Percentiles rank a stretch among this genome's conserved stretches.
Conservation (phyloP, 2,329 filamentous ascomycete species). For the Capronia epimyces region DNA sequence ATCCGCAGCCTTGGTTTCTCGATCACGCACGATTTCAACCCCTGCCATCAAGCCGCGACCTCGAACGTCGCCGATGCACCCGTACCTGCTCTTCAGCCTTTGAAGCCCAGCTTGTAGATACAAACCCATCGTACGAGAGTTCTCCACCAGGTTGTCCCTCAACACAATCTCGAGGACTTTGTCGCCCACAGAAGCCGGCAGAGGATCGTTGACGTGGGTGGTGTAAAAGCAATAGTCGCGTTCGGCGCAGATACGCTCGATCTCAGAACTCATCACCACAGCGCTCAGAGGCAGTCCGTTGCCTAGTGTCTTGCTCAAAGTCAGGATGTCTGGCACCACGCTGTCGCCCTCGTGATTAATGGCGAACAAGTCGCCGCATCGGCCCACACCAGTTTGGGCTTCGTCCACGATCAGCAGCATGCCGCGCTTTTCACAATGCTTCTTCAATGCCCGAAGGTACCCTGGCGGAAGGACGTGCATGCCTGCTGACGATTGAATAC, state of each 20-base stretch:
- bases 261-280: slow-evolving; percentile 51
- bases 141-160: slow-evolving; percentile 49
- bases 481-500: slow-evolving; percentile 55
- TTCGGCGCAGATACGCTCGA: slow-evolving; percentile 47
- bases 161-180: slow-evolving; percentile 59
- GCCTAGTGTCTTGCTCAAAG: slow-evolving; percentile 57
- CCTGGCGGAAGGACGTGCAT: slow-evolving; percentile 56
- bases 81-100: slow-evolving; percentile 47
- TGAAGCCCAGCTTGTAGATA: slow-evolving; percentile 47
- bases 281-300: slow-evolving; percentile 56
- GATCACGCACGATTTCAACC: slow-evolving; percentile 53
- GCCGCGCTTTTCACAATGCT: slow-evolving; percentile 49
- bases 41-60: slow-evolving; percentile 56
- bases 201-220: slow-evolving; percentile 58
- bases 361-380: slow-evolving; percentile 55
- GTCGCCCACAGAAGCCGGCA: slow-evolving; percentile 55
- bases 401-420: slow-evolving; percentile 58
- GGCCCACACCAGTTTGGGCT: slow-evolving; percentile 55
- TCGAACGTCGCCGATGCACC: slow-evolving; percentile 58
- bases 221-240: slow-evolving; percentile 54
- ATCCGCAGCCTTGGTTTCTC: slow-evolving; percentile 45
- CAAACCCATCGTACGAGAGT: slow-evolving; percentile 42
- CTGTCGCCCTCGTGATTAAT: slow-evolving; percentile 52
- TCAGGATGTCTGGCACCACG: slow-evolving; percentile 55
- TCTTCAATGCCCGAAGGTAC: slow-evolving; percentile 53